Base-by-base conservation (phyloP, 495 filamentous ascomycete species). In the Podospora conica region DNA sequence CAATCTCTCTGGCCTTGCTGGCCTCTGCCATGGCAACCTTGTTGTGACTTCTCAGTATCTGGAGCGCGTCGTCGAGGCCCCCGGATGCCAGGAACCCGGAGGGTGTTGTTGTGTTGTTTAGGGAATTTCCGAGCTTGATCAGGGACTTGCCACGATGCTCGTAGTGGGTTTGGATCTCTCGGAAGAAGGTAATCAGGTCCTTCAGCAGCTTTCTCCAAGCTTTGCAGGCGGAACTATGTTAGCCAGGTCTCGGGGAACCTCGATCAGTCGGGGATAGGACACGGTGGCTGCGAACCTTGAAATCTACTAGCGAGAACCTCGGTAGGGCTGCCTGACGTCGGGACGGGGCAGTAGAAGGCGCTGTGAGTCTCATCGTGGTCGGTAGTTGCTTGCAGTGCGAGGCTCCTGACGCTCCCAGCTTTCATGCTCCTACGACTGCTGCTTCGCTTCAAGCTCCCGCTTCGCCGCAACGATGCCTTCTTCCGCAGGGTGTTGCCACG, bases 121-220 rank as follows among this genome's bases (percentile, higher is more conserved):
- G 83, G 22, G 91, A 84, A 69, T 92, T 92, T 18, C 91, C 89
- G 22, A 96, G 84, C 66, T 95, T 96, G 20, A 90, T 75, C 12
- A 96, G 82, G 9, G 89, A 86, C 73, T 96, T 98, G 2, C 91
- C 83, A 60, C 90, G 88, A 56, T 88, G 85, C 70, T 98, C 95
- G 77, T 98, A 96, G 29, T 92, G 91, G 59, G 86, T 85, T 76
- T 97, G 92, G 22, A 98, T 85, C 78, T 98, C 95, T 68, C 92
- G 87, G 76, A 96, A 98, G 75, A 96, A 98, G 28, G 91, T 82
- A 68, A 97, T 97, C 53, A 97, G 82, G 70, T 97, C 93, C 76
- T 98, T 98, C 29, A 98, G 84, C 12, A 96, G 83, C 82, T 96
- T 96, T 48, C 95, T 85, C 95, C 95, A 98, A 60, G 91, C 95